These are phyloP conservation scores for Limnomonas spitsbergensis DNA, from an alignment of 139 green algal genomes.

Conservation along the genomic window DNA sequence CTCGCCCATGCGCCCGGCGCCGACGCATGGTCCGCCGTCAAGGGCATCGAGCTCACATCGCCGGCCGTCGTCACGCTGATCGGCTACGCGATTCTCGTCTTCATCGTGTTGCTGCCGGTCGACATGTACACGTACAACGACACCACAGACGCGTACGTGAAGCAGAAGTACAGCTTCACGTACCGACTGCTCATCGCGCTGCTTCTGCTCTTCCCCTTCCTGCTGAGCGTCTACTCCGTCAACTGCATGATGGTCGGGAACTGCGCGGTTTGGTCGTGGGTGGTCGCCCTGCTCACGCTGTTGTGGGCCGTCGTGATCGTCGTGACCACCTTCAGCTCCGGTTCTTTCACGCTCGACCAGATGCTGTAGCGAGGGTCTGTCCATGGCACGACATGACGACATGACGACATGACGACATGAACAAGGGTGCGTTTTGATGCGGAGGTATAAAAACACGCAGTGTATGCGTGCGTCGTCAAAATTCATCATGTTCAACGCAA, in stretches of 20 bases:
- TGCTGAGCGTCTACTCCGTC: conserved; percentile 19
- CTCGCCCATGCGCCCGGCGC: too few relatives aligned
- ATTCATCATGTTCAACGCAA: too few relatives aligned
- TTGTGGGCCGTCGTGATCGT: conserved; percentile 11
- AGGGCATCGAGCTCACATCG: too few relatives aligned
- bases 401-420: too few relatives aligned
- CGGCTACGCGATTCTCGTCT: conserved; percentile 11
- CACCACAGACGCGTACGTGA: background rate
- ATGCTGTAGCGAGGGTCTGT: background rate
- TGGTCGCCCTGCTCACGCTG: conserved; percentile 14
- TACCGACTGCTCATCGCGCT: conserved; percentile 13
- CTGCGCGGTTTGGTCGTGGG: conserved; percentile 17
- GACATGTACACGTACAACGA: conserved; percentile 23
- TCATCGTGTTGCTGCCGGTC: conserved; percentile 19
- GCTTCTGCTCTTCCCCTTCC: conserved; percentile 20
- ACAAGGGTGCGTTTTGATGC: too few relatives aligned
- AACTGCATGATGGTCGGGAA: conserved; percentile 23
- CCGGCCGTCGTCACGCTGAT: conserved; percentile 16
- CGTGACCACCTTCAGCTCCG: background rate
- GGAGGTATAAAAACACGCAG: too few relatives aligned
- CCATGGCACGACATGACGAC: too few relatives aligned
- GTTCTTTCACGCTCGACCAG: conserved; percentile 12
- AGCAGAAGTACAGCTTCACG: conserved; percentile 14
- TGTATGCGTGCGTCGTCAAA: too few relatives aligned
- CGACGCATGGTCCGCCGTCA: too few relatives aligned